phyloP scores from a whole-genome alignment of 352 stramenopile species.

The Phytophthora sojae region DNA sequence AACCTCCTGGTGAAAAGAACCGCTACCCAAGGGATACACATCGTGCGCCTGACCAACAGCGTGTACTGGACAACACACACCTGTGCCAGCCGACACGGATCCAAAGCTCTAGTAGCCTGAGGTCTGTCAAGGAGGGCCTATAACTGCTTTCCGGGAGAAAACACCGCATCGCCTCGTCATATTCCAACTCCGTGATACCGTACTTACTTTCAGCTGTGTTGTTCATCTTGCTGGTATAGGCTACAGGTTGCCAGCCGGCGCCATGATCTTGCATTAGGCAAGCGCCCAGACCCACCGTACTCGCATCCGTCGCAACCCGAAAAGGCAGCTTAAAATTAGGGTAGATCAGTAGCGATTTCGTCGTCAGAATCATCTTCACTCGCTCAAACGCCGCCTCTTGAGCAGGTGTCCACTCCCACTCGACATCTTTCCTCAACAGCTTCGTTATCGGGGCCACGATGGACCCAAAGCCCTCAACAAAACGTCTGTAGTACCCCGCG shows the following conservation, averaged over 20 bases:
- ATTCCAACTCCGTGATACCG: slow-evolving; percentile 2
- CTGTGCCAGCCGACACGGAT: too few species aligned
- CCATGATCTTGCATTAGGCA: slow-evolving; percentile 8
- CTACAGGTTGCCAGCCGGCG: not conserved
- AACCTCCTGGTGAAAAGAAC: too few species aligned
- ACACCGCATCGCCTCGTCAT: too few species aligned
- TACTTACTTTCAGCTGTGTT: not conserved
- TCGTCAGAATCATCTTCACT: slow-evolving; percentile 2
- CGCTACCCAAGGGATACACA: too few species aligned
- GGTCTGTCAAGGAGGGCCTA: too few species aligned
- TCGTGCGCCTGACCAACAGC: too few species aligned
- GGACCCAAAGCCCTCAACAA: not conserved
- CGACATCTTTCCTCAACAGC: not conserved
- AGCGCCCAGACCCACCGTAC: not conserved
- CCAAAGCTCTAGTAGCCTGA: too few species aligned
- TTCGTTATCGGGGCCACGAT: not conserved
- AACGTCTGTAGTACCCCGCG: not conserved
- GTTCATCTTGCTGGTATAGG: slow-evolving; percentile 1
- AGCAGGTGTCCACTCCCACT: not conserved
- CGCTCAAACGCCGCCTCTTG: not conserved
- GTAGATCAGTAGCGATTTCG: slow-evolving; percentile 1
- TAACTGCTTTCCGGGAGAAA: too few species aligned
- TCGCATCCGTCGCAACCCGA: slow-evolving; percentile 1
- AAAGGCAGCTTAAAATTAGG: slow-evolving; percentile 4
- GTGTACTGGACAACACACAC: too few species aligned